These are phyloP conservation scores for Carpinus viminea DNA, from an alignment of 306 rosid species.

Conservation along the genomic window DNA sequence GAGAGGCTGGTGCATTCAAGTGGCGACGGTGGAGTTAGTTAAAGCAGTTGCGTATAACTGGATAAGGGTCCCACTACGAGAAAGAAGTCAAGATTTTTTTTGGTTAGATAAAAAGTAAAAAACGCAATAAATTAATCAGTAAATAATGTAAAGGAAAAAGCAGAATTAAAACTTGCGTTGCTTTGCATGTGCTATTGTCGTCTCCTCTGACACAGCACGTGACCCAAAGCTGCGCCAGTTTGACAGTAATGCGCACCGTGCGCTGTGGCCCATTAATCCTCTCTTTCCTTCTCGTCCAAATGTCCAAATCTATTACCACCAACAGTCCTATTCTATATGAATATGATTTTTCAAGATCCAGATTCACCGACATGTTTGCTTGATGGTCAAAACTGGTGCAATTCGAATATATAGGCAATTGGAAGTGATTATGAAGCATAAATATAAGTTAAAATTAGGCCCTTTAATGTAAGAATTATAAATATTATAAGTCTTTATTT, in stretches of 20 bases:
- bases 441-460: too few species aligned
- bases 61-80: slow-evolving; percentile 17
- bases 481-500: too few species aligned
- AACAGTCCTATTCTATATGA: too few species aligned
- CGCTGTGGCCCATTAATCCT: neutral
- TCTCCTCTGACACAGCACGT: slow-evolving; percentile 29
- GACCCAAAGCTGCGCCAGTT: slow-evolving; percentile 29
- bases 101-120: neutral
- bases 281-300: too few species aligned
- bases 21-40: slow-evolving; percentile 23
- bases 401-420: too few species aligned
- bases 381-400: too few species aligned
- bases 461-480: too few species aligned
- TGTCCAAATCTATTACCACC: too few species aligned
- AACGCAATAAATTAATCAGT: neutral
- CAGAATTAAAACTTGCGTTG: neutral
- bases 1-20: neutral
- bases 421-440: too few species aligned
- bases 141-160: neutral
- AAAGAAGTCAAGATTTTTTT: neutral
- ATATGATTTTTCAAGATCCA: neutral
- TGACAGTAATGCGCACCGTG: slow-evolving; percentile 19
- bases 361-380: neutral
- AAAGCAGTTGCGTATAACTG: neutral
- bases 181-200: slow-evolving; percentile 5